Percentiles rank a stretch among this genome's conserved stretches.
Evolutionary conservation across 768 basidiomycete species (phyloP).

Genomic region (Boletus reticulatus): DNA sequence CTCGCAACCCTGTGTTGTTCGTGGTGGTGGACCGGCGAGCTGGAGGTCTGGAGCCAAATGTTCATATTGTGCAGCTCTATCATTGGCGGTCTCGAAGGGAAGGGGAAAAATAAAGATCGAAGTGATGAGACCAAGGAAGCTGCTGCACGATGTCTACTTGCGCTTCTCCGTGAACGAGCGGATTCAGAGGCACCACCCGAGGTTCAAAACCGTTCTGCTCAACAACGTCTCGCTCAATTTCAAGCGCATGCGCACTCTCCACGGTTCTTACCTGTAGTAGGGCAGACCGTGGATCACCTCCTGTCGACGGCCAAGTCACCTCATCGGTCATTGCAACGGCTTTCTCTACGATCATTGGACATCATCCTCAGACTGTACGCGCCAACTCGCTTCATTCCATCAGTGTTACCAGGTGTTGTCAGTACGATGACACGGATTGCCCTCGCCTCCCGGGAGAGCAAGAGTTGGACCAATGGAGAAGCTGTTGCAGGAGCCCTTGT

Average conservation of each 20-base stretch:
- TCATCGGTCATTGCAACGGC: conserved; percentile 57
- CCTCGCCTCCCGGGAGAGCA: conserved; percentile 49
- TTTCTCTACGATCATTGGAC: conserved; percentile 58
- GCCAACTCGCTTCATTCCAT: conserved; percentile 52
- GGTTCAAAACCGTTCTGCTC: conserved; percentile 7
- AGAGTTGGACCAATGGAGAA: conserved; percentile 74
- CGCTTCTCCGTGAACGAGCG: conserved; percentile 56
- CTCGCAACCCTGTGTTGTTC: conserved; percentile 57
- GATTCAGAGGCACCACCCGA: conserved; percentile 40
- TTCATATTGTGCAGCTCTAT: conserved; percentile 73
- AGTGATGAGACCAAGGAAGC: conserved; percentile 84
- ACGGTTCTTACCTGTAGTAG: conserved; percentile 72
- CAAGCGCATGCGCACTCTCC: conserved; percentile 38
- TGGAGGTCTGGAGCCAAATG: conserved; percentile 77
- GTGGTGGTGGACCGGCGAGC: conserved; percentile 87
- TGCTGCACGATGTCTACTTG: conserved; percentile 62
- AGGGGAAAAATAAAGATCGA: conserved; percentile 63
- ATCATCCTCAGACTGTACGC: conserved; percentile 50
- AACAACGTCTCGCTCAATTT: conserved; percentile 39
- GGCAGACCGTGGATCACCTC: conserved; percentile 79
- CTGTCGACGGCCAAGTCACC: conserved; percentile 56
- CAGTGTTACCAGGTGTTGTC: conserved; percentile 81
- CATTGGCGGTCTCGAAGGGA: conserved; percentile 61
- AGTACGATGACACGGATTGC: conserved; percentile 74
- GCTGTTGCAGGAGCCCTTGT: conserved; percentile 55